Base-by-base conservation (phyloP, 306 rosid genomes). In the Begonia masoniana region DNA sequence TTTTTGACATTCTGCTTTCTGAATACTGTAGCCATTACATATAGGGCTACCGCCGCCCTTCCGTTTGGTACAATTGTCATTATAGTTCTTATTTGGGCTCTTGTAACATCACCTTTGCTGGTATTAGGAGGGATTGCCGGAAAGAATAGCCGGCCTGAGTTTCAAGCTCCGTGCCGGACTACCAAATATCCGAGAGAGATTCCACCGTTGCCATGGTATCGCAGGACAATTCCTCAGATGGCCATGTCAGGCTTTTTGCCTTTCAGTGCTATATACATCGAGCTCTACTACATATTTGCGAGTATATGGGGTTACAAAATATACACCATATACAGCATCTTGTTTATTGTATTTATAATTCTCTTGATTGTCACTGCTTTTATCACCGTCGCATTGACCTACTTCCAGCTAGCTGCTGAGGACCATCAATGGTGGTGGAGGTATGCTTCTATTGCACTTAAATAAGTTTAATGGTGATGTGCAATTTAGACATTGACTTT, bases 381-480 rank as follows among this genome's bases (percentile, higher is more conserved):
- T 31, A 31, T 31, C 39, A 31, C 39, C 8, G 9, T 86, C 77
- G 95, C 95, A 57, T 63, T 86, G 82, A 86, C 95, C 54, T 86
- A 86, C 72, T 86, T 86, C 67, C 95, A 86, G 78, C 95, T 86
- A 64, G 93, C 95, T 65, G 93, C 95, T n/a, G 95, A 86, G 70
- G 95, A 86, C 65, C 95, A 86, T 69, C 88, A 71, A 75, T 86
- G 95, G 95, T 86, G 95, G 95, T 86, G 95, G 93, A 86, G 95
- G 95, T 86, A 74, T 31, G 39, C 7, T 31, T 31, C 39, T 7
- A 0, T 31, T 31, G 39, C 7, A 7, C 8, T 5, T 31, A 7
- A 5, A 31, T 31, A 31, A 31, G 1, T 31, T 31, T 1, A 31
- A 31, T 0, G 1, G 9, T 31, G 9, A 31, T 6, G 9, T 31